Evolutionary conservation across 1,284 basidiomycete genomes (phyloP).

Genomic region (Austroboletus niveus): DNA sequence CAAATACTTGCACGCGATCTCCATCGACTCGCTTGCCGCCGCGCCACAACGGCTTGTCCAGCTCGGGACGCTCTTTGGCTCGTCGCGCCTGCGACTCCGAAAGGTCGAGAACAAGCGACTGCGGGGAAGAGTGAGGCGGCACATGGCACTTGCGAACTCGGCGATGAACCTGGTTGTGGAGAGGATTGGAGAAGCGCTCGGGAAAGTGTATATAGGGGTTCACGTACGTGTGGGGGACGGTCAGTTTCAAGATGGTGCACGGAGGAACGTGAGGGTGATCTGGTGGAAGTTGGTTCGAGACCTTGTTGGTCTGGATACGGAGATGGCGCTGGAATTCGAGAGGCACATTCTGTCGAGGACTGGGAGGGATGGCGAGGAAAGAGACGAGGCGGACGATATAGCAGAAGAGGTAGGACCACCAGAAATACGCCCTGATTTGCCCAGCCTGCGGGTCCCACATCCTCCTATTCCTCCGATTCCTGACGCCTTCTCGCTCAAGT

Average conservation of each 20-base stretch:
- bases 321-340: slow-evolving; percentile 43
- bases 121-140: slow-evolving; percentile 45
- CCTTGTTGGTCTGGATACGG: slow-evolving; percentile 38
- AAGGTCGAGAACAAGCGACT: slow-evolving; percentile 37
- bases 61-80: slow-evolving; percentile 68
- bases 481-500: slow-evolving; percentile 19
- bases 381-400: not conserved
- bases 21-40: slow-evolving; percentile 15
- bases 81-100: slow-evolving; percentile 57
- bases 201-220: slow-evolving; percentile 55
- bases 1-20: slow-evolving; percentile 45
- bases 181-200: slow-evolving; percentile 45
- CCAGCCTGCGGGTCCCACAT: slow-evolving; percentile 21
- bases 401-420: slow-evolving; percentile 19
- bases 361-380: not conserved
- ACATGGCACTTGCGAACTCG: slow-evolving; percentile 53
- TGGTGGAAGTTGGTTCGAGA: slow-evolving; percentile 59
- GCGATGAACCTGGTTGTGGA: slow-evolving; percentile 41
- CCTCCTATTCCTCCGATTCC: slow-evolving; percentile 20
- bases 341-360: slow-evolving; percentile 8
- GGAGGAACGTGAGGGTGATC: slow-evolving; percentile 41
- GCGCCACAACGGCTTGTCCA: slow-evolving; percentile 48
- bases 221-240: slow-evolving; percentile 72
- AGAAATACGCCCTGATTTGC: slow-evolving; percentile 15
- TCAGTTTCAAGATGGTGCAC: slow-evolving; percentile 46